Evolutionary conservation across 306 rosid species (phyloP), one percentile per base, ranked within the genome.

Genomic region (Castanea sativa): DNA sequence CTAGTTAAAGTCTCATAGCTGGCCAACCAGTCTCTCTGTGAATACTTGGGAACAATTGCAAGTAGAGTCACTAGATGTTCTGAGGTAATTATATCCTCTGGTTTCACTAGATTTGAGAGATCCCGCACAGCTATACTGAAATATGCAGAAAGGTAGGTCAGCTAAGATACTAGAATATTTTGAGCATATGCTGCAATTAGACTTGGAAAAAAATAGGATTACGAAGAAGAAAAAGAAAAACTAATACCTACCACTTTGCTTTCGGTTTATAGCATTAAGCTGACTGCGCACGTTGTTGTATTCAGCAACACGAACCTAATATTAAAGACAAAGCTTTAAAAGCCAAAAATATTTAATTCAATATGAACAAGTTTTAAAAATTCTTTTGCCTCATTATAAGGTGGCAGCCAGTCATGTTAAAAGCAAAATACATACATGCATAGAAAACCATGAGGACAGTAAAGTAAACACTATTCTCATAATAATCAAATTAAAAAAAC

Each of bases 41-140:
- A 92, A 78, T 94, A 94, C 91, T 94, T 94, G 59, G 92, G 92
- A 85, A 94, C 87, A 86, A 92, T 19, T 30, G 97, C 97, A 77
- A 94, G 98, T 79, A 94, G 90, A 16, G 98, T 94, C 82, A 87
- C 87, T 55, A 94, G 87, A 86, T 94, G 90, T 75, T 94, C 97
- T 30, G 98, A 92, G 79, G 85, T 73, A 78, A 94, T 68, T 59
- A 94, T 89, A 83, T 94, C 97, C 85, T 92, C 98, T 25, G 96
- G 90, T 79, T 90, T 94, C 79, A 94, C 97, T 83, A 94, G 89
- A 85, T 86, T 89, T 73, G 98, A 92, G 86, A 94, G 88, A 85
- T 92, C 97, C 78, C 97, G 93, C n/a, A 94, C 97, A 53, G 98
- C 98, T 86, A 92, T 89, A 88, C 96, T 94, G 88, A 79, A 84